Base-by-base conservation (phyloP, 2,329 filamentous ascomycete genomes). In the Colletotrichum melonis region DNA sequence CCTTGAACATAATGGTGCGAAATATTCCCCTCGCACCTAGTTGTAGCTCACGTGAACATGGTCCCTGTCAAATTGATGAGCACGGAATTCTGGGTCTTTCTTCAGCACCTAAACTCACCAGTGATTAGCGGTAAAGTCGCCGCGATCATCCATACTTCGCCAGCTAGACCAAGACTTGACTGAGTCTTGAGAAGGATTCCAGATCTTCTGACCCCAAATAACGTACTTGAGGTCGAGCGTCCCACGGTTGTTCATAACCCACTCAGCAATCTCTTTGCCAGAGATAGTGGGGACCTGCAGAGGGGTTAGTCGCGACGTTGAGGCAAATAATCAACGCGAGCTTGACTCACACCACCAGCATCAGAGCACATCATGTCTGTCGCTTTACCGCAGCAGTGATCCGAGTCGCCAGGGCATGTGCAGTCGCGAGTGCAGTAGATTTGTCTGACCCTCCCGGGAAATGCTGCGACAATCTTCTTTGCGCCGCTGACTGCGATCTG, bases 161-260 rank as follows among this genome's bases (percentile, higher is more conserved):
- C 86, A 87, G 42, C 76, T 78, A 24, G 77, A 77, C 85, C 85
- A 88, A 22, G 79, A 71, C 74, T 78, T 81, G 49, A 82, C 81
- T 26, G 76, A 73, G 54, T 86, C 84, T 52, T 76, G 74, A 30
- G 78, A 78, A 5, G 81, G 77, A 63, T 79, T 82, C 86, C 85
- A 87, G 76, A 88, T 87, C 72, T 80, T 82, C 78, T 87, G 86
- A 22, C 85, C 86, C 85, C 85, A 88, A 75, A 87, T 87, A 60
- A 88, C 82, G 72, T 88, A 88, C 77, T 85, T 87, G 76, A 88
- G 77, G 69, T 84, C 82, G 8, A 86, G 80, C 5, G 78, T 46
- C 30, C 57, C 76, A 16, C 81, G 80, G 74, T 87, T 84, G 38
- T 82, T 81, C 86, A 87, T 87, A 28, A 84, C 80, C 84, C 86